Evolutionary conservation across 768 basidiomycete genomes (phyloP), one percentile per base, ranked within the genome.

Genomic region (Mycena filopes): DNA sequence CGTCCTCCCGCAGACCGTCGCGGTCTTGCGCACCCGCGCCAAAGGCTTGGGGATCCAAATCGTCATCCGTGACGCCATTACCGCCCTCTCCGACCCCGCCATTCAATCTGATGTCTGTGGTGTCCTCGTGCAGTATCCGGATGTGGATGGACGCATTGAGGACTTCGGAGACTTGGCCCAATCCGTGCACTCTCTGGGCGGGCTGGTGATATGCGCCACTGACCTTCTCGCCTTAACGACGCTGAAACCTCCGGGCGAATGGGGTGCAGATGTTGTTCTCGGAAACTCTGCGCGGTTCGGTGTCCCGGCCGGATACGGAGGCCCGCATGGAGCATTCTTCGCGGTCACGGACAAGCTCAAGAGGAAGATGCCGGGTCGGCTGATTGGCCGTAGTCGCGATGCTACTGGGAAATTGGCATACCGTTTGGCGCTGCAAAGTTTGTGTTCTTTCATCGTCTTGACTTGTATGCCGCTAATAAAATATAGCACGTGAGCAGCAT

Each of bases 231-330:
- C 97, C 2, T 82, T 99, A 75, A 95, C 96, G 2, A 84, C 95
- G 83, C 83, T 99, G 63, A 95, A 93, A 71, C 94, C 97, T 29
- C 97, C 97, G 16, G 97, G 98, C 60, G 98, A 99, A 83, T 99
- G 97, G 95, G 97, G 97, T 54, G 96, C 96, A 31, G 97, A 99
- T 76, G 88, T 99, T 68, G 96, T 94, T 10, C 82, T 97, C 47
- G 98, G 98, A 41, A 98, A 97, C 76, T 95, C 95, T 18, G 97
- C 93, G 31, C 89, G 98, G 20, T 99, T 99, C 72, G 98, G 98
- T 73, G 97, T 99, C 18, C 96, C 97, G 21, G 87, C 90, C 47
- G 97, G 97, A n/a, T 98, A 95, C 76, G 97, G 97, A 57, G 97
- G 97, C 18, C 97, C 97, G 21, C 97, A 99, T 74, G 97, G 92